These are phyloP conservation scores for Nowakowskiella sp. DNA, from an alignment of 192 early-diverging fungal genomes.

Conservation along the genomic window DNA sequence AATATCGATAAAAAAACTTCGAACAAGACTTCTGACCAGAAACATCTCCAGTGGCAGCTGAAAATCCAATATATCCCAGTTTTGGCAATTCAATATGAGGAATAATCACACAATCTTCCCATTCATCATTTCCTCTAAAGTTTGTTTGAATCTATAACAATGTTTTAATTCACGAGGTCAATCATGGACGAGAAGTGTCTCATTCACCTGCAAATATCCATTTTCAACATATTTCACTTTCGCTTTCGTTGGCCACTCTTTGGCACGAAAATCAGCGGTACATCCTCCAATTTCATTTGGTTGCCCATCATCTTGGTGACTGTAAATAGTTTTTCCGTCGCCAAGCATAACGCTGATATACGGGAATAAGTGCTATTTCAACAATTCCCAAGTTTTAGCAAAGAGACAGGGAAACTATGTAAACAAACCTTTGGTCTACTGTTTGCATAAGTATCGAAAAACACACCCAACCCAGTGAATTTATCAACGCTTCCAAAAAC, in stretches of 20 bases:
- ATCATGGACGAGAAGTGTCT: slow-evolving; percentile 26
- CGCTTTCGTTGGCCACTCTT: slow-evolving; percentile 49
- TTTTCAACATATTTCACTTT: slow-evolving; percentile 69
- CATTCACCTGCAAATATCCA: slow-evolving; percentile 34
- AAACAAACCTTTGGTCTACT: slow-evolving; percentile 43
- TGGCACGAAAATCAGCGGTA: slow-evolving; percentile 66
- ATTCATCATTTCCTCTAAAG: slow-evolving; percentile 54
- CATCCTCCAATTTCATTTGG: slow-evolving; percentile 45
- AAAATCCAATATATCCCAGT: slow-evolving; percentile 82
- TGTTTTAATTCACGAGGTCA: slow-evolving; percentile 20
- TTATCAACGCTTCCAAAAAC: slow-evolving; percentile 84
- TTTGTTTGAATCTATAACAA: slow-evolving; percentile 44
- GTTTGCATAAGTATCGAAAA: slow-evolving; percentile 96
- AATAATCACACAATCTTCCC: slow-evolving; percentile 77
- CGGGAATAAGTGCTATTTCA: slow-evolving; percentile 62
- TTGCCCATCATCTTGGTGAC: slow-evolving; percentile 77
- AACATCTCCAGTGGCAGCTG: slow-evolving; percentile 86
- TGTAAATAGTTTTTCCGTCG: slow-evolving; percentile 82
- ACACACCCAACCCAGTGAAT: slow-evolving; percentile 87
- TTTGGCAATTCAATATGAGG: slow-evolving; percentile 68
- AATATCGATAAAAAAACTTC: slow-evolving; percentile 11
- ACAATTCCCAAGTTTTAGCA: slow-evolving; percentile 1
- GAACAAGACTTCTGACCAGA: slow-evolving; percentile 45
- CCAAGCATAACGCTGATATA: slow-evolving; percentile 90
- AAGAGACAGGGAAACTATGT: neutral